phyloP scores from a whole-genome alignment of 2,329 filamentous ascomycete genomes.

The Dothideomycetes sp. region DNA sequence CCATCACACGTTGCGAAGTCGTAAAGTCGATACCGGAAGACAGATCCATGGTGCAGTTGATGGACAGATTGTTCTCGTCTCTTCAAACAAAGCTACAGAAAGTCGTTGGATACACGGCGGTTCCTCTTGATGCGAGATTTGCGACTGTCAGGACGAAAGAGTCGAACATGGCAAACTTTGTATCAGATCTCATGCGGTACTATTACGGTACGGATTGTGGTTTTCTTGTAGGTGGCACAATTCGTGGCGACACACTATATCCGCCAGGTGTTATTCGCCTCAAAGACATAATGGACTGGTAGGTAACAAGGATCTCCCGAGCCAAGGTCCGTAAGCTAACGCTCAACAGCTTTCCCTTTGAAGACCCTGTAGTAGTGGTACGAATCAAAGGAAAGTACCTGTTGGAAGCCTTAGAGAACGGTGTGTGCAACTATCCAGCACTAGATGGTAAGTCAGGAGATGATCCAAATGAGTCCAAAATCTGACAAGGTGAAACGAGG shows the following conservation, averaged over 20 bases:
- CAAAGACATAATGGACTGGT: constrained; percentile 73
- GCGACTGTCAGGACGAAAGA: constrained; percentile 68
- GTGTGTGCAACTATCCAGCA: constrained; percentile 69
- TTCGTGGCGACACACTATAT: constrained; percentile 82
- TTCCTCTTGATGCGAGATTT: constrained; percentile 77
- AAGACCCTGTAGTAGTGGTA: constrained; percentile 77
- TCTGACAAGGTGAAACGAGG: constrained; percentile 16
- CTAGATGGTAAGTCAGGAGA: constrained; percentile 49
- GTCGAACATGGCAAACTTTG: constrained; percentile 82
- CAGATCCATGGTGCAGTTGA: constrained; percentile 49
- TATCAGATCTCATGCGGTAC: constrained; percentile 81
- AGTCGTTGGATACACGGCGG: constrained; percentile 72
- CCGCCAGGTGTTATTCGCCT: constrained; percentile 67
- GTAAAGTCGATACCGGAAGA: constrained; percentile 60
- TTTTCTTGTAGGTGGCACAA: constrained; percentile 77
- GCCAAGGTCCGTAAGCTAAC: constrained; percentile 16
- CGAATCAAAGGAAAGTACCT: constrained; percentile 63
- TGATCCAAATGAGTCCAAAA: constrained; percentile 9
- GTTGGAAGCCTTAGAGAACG: constrained; percentile 73
- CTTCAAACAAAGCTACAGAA: constrained; percentile 71
- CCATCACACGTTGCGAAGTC: constrained; percentile 66
- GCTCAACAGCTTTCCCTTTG: constrained; percentile 62
- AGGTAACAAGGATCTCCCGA: background rate
- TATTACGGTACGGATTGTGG: constrained; percentile 74
- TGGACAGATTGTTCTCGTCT: constrained; percentile 60